phyloP scores from a whole-genome alignment of 805 yeast genomes.

The Wickerhamiella allomyrinae region DNA sequence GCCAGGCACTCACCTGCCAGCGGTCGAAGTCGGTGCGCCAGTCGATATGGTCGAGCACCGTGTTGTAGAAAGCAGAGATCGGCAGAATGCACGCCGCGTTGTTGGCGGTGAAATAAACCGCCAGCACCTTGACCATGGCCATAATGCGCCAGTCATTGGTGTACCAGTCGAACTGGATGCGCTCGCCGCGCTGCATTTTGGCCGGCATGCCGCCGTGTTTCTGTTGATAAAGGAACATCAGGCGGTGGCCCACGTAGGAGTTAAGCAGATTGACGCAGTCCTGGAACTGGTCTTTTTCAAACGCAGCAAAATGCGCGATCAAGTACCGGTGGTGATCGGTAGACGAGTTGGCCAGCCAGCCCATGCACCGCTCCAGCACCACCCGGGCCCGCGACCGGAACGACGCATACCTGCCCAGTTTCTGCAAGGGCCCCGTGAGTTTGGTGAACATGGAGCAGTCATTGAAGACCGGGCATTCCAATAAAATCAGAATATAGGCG shows the following conservation, averaged over 20 bases:
- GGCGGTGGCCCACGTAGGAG: conserved; percentile 62
- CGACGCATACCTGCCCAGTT: conserved; percentile 17
- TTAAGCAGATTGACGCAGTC: conserved; percentile 54
- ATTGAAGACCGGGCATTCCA: conserved; percentile 17
- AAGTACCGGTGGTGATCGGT: conserved; percentile 30
- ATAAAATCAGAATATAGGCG: conserved; percentile 13
- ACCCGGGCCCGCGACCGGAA: conserved; percentile 38
- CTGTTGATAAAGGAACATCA: conserved; percentile 30
- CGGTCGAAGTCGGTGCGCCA: conserved; percentile 66
- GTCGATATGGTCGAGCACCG: conserved; percentile 66
- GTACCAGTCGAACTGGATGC: conserved; percentile 38
- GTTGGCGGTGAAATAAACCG: conserved; percentile 43
- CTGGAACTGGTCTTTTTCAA: conserved; percentile 31
- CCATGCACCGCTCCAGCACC: conserved; percentile 52
- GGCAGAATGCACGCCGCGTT: conserved; percentile 21
- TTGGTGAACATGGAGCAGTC: conserved; percentile 22
- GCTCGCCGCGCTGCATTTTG: conserved; percentile 12
- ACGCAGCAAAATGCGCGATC: conserved; percentile 41
- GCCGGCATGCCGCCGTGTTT: conserved; percentile 11
- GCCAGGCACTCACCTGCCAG: conserved; percentile 39
- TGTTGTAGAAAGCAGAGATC: conserved; percentile 51
- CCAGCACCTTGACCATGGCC: conserved; percentile 47
- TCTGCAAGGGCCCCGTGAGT: conserved; percentile 20
- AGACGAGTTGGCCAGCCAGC: conserved; percentile 44
- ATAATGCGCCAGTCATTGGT: conserved; percentile 71